Conservation (phyloP, 192 early-diverging fungal species). For the Funneliformis geosporum region DNA sequence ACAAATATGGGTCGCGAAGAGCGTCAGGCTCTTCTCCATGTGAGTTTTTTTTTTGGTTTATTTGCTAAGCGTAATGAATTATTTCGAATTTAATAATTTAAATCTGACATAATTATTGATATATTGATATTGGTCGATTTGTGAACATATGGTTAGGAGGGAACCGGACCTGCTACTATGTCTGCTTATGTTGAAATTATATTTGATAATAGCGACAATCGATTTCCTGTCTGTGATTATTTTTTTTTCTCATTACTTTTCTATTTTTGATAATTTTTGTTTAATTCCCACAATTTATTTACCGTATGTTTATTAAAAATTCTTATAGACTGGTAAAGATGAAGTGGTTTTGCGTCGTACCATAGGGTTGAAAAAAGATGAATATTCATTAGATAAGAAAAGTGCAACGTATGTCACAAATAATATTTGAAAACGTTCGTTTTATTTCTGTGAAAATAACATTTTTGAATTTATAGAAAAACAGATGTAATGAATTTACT, state of each 20-base stretch:
- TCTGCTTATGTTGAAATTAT: slow-evolving; percentile 95
- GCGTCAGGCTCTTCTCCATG: slow-evolving; percentile 90
- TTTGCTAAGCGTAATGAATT: slow-evolving; percentile 31
- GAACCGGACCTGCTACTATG: slow-evolving; percentile 87
- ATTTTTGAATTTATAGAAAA: slow-evolving; percentile 57
- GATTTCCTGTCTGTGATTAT: slow-evolving; percentile 74
- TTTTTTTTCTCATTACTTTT: slow-evolving; percentile 3
- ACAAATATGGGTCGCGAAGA: slow-evolving; percentile 90
- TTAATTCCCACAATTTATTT: slow-evolving; percentile 26
- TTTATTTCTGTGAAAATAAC: neutral
- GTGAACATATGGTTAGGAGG: too few species aligned
- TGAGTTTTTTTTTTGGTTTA: slow-evolving; percentile 37
- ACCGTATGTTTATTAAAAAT: neutral
- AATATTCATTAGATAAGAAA: slow-evolving; percentile 96
- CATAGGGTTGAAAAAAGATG: slow-evolving; percentile 96
- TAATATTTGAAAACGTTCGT: neutral
- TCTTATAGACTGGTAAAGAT: slow-evolving; percentile 77
- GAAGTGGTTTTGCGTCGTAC: slow-evolving; percentile 89
- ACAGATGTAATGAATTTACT: slow-evolving; percentile 90
- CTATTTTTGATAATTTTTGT: neutral
- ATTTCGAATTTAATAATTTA: neutral
- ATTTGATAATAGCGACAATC: slow-evolving; percentile 95
- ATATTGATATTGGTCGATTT: too few species aligned
- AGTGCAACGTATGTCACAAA: slow-evolving; percentile 66
- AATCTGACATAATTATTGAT: too few species aligned